These are phyloP conservation scores for Paragyromitra xinjiangensis DNA, from an alignment of 495 filamentous ascomycete genomes.

Conservation along the genomic window DNA sequence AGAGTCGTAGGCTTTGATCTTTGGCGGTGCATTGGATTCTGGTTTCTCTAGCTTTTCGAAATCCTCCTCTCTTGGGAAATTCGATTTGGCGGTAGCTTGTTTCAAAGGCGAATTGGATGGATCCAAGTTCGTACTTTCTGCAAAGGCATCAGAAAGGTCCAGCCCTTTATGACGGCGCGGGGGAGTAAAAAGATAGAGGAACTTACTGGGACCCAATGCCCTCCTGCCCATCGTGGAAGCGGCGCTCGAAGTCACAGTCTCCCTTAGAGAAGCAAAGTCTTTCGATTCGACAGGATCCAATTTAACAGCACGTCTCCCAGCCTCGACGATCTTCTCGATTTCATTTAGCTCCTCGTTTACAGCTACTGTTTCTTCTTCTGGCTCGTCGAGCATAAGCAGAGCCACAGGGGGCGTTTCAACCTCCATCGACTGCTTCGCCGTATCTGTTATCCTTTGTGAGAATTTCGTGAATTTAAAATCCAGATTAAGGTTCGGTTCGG, in stretches of 20 bases:
- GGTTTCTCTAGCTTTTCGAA: conserved; percentile 42
- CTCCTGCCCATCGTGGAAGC: conserved; percentile 59
- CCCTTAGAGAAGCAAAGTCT: conserved; percentile 23
- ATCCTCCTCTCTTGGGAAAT: conserved; percentile 31
- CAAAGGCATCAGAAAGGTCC: conserved; percentile 52
- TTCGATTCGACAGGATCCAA: conserved; percentile 22
- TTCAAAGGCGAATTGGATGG: conserved; percentile 60
- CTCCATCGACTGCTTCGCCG: not conserved
- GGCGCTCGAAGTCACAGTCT: conserved; percentile 22
- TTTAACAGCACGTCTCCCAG: conserved; percentile 31
- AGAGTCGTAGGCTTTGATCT: conserved; percentile 41
- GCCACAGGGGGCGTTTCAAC: conserved; percentile 3
- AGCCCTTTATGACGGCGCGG: conserved; percentile 1
- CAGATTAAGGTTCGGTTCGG: conserved; percentile 18
- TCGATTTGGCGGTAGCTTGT: conserved; percentile 34
- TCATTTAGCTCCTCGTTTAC: conserved; percentile 24
- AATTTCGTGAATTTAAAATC: conserved; percentile 50
- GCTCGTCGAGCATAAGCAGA: conserved; percentile 18
- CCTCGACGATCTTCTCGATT: conserved; percentile 38
- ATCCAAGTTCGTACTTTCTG: conserved; percentile 67
- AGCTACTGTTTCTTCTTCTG: conserved; percentile 15
- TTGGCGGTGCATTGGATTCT: conserved; percentile 42
- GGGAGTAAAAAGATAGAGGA: conserved; percentile 18
- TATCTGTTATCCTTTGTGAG: conserved; percentile 18
- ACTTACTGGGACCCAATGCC: conserved; percentile 70